Percentiles rank a stretch among this genome's conserved stretches.
These are phyloP conservation scores for Paxillus ammoniavirescens DNA, from an alignment of 768 basidiomycete genomes.

Conservation along the genomic window DNA sequence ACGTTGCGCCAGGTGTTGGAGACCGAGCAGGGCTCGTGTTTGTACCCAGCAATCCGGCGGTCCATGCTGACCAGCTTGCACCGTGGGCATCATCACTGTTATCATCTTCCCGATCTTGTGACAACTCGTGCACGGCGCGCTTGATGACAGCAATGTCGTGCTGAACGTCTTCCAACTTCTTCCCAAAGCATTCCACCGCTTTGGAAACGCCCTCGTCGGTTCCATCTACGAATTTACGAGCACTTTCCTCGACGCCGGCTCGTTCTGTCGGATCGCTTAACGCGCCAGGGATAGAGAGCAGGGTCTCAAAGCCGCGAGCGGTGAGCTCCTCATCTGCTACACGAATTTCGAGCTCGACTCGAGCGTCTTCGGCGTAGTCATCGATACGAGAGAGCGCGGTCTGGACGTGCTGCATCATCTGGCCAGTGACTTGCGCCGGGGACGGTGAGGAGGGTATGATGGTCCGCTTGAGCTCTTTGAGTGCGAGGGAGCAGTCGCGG, in stretches of 20 bases:
- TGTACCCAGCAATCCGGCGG: slow-evolving; percentile 50
- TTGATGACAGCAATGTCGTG: slow-evolving; percentile 77
- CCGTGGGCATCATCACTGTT: neutral
- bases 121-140: slow-evolving; percentile 47
- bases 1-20: slow-evolving; percentile 52
- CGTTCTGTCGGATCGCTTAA: slow-evolving; percentile 15
- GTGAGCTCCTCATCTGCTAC: slow-evolving; percentile 70
- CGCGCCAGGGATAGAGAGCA: slow-evolving; percentile 61
- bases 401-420: slow-evolving; percentile 34
- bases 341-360: slow-evolving; percentile 81
- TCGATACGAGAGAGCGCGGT: slow-evolving; percentile 60
- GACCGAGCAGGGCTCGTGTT: slow-evolving; percentile 35
- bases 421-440: neutral
- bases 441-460: slow-evolving; percentile 12
- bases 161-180: slow-evolving; percentile 69
- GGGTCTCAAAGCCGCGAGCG: slow-evolving; percentile 61
- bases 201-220: slow-evolving; percentile 46
- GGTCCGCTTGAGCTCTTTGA: slow-evolving; percentile 52
- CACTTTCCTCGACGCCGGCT: slow-evolving; percentile 46
- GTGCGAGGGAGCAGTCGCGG: slow-evolving; percentile 65
- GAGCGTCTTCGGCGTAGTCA: slow-evolving; percentile 75
- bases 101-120: neutral
- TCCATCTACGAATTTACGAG: slow-evolving; percentile 57
- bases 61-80: slow-evolving; percentile 48
- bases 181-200: slow-evolving; percentile 46